phyloP scores from a whole-genome alignment of 768 basidiomycete species.

The Suillus spraguei region DNA sequence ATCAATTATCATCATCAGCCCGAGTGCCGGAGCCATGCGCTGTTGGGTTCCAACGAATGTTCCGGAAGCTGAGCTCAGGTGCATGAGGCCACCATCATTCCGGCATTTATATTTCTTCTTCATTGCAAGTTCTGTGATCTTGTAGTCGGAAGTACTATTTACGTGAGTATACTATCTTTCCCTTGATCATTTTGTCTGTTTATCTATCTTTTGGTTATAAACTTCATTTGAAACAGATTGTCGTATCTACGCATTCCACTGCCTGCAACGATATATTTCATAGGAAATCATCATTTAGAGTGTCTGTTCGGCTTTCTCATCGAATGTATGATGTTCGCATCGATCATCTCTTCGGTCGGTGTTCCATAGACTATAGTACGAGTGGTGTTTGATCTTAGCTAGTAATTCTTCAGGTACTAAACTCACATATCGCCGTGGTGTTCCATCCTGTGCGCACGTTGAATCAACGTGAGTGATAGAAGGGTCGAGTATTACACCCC shows the following conservation, averaged over 20 bases:
- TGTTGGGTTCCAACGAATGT: constrained; percentile 52
- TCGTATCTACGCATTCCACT: background rate
- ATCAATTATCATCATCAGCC: background rate
- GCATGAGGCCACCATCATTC: constrained; percentile 5
- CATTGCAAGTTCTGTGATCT: background rate
- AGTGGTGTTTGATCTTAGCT: background rate
- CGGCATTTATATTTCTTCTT: no score
- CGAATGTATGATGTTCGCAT: background rate
- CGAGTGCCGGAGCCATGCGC: constrained; percentile 44
- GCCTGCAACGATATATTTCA: background rate
- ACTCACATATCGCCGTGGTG: background rate
- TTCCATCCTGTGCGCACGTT: background rate
- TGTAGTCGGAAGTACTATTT: background rate
- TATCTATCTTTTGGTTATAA: background rate
- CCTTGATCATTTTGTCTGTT: background rate
- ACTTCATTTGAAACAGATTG: background rate
- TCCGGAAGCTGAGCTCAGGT: constrained; percentile 12
- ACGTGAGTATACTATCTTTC: background rate
- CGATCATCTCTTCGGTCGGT: background rate
- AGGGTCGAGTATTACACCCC: background rate
- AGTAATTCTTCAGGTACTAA: background rate
- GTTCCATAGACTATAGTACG: background rate
- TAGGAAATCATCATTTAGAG: background rate
- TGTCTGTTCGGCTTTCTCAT: background rate
- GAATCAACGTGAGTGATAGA: background rate